These are phyloP conservation scores for Clohesyomyces aquaticus DNA, from an alignment of 495 filamentous ascomycete genomes.

Conservation along the genomic window DNA sequence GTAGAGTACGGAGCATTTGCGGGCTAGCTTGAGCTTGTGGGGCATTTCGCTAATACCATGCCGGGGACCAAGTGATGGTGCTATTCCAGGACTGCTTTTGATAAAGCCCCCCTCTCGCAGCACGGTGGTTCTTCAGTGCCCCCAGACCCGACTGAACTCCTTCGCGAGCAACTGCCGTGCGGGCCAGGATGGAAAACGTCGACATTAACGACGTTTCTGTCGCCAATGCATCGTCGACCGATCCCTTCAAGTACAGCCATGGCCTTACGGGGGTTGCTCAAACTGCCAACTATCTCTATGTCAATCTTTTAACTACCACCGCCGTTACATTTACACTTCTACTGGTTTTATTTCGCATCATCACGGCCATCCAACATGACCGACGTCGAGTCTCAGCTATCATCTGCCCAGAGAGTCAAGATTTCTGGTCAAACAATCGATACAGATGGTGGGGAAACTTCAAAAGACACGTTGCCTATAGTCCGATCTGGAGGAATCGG, in stretches of 20 bases:
- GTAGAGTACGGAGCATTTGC: no score
- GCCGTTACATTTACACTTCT: conserved; percentile 8
- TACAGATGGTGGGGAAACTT: neutral
- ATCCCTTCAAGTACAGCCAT: conserved; percentile 21
- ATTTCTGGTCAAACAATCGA: conserved; percentile 8
- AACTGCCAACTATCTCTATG: conserved; percentile 21
- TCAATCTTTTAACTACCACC: conserved; percentile 13
- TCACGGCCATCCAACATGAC: neutral
- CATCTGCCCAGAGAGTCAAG: conserved; percentile 1
- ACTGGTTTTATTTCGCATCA: conserved; percentile 9
- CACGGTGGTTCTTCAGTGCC: no score
- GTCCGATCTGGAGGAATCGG: conserved; percentile 26
- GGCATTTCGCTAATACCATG: no score
- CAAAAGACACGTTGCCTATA: conserved; percentile 20
- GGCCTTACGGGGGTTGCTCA: conserved; percentile 29
- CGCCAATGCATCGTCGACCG: neutral
- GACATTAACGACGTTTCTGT: conserved; percentile 12
- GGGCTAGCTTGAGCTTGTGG: no score
- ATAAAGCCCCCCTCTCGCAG: no score
- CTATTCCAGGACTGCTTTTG: no score
- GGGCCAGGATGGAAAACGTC: no score
- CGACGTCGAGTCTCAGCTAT: conserved; percentile 6
- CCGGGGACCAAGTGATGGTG: no score
- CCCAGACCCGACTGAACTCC: no score
- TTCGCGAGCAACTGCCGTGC: no score